Conservation (phyloP, 768 basidiomycete species). For the Leccinum variicolor region DNA sequence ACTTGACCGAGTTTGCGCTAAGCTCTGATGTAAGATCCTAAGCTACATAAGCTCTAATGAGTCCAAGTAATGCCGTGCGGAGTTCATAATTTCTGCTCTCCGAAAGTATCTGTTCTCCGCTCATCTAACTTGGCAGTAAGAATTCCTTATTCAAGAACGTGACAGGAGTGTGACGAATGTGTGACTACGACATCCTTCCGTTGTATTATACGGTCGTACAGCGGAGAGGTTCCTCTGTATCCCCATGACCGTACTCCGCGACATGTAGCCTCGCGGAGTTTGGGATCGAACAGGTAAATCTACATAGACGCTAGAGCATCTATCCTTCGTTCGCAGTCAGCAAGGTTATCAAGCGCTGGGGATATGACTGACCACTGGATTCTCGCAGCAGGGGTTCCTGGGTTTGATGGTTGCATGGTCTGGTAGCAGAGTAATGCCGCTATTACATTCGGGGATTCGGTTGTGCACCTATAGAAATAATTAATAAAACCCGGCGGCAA, state of each 20-base stretch:
- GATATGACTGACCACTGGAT: not conserved
- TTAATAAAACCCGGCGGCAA: not conserved
- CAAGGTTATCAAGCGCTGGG: not conserved
- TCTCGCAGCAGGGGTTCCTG: not conserved
- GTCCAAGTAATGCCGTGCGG: too few relatives aligned
- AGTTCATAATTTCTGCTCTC: not conserved
- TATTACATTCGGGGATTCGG: not conserved
- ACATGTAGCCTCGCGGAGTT: slow-evolving; percentile 25
- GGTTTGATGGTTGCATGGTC: not conserved
- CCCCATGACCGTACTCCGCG: slow-evolving; percentile 21
- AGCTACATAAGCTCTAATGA: too few relatives aligned
- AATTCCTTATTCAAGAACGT: not conserved
- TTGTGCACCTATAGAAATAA: not conserved
- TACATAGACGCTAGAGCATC: not conserved
- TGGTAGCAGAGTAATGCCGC: not conserved
- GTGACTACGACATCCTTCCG: not conserved
- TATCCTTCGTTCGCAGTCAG: not conserved
- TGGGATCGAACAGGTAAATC: slow-evolving; percentile 4
- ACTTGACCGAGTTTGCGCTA: too few relatives aligned
- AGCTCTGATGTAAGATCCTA: not conserved
- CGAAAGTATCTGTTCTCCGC: too few relatives aligned
- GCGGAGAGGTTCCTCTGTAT: not conserved
- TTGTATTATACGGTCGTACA: not conserved
- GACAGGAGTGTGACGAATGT: not conserved
- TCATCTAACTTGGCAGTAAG: too few relatives aligned